phyloP scores from a whole-genome alignment of 163 green algal species.

The Coccomyxa subellipsoidea region DNA sequence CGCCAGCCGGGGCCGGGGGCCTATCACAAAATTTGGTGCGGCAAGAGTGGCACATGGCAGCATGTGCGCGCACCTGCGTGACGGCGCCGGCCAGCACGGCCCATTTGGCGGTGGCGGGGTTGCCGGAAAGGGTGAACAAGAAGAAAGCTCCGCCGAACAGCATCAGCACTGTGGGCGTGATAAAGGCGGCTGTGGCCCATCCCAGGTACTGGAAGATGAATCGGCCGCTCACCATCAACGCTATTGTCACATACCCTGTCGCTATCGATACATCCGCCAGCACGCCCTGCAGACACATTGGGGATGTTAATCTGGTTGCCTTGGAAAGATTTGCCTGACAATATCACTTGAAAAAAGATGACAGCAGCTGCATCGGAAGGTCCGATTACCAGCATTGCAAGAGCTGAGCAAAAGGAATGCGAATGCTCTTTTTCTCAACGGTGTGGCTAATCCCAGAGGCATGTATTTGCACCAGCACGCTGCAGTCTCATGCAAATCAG shows the following conservation, averaged over 20 bases:
- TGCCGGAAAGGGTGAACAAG: constrained; percentile 39
- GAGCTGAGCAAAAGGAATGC: too few species aligned
- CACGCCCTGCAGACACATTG: constrained; percentile 37
- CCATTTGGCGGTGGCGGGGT: constrained; percentile 11
- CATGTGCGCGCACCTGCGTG: constrained; percentile 73
- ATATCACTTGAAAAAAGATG: too few species aligned
- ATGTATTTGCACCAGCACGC: too few species aligned
- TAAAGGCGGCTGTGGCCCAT: constrained; percentile 65
- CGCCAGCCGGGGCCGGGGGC: too few species aligned
- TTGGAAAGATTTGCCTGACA: background rate
- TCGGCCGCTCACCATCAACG: constrained; percentile 51
- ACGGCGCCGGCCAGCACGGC: constrained; percentile 60
- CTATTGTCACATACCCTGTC: constrained; percentile 67
- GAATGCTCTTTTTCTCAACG: too few species aligned
- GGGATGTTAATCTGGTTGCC: background rate
- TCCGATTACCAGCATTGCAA: too few species aligned
- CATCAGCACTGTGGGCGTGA: constrained; percentile 76
- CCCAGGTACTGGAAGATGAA: constrained; percentile 65
- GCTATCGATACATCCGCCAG: constrained; percentile 79
- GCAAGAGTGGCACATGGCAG: too few species aligned
- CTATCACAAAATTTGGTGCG: too few species aligned
- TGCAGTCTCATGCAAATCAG: too few species aligned
- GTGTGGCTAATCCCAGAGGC: too few species aligned
- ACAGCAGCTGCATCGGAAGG: too few species aligned
- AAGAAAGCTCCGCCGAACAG: constrained; percentile 71